These are phyloP conservation scores for Dillenia suffruticosa DNA, from an alignment of 164 flowering plant species.

Conservation along the genomic window DNA sequence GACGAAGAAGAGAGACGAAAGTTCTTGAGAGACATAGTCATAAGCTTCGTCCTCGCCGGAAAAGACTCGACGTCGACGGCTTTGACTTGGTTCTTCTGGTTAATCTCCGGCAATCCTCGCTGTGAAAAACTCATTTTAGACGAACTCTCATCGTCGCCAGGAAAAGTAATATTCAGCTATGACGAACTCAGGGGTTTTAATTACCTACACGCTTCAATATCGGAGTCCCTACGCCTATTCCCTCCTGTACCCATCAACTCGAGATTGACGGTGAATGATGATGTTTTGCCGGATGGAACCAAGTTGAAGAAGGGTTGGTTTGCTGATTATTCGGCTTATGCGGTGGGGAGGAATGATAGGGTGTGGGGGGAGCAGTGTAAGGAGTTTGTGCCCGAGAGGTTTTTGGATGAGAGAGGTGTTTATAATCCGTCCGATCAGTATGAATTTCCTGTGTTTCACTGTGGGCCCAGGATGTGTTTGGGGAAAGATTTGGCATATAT, in stretches of 20 bases:
- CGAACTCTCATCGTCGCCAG: slow-evolving; percentile 16
- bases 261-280: slow-evolving; percentile 24
- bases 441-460: slow-evolving; percentile 48
- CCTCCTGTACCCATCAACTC: slow-evolving; percentile 51
- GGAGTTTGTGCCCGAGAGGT: slow-evolving; percentile 53
- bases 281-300: slow-evolving; percentile 41
- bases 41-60: slow-evolving; percentile 49
- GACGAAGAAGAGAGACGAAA: slow-evolving; percentile 16
- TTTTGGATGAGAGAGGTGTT: slow-evolving; percentile 32
- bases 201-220: slow-evolving; percentile 42
- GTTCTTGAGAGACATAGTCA: slow-evolving; percentile 39
- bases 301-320: slow-evolving; percentile 38
- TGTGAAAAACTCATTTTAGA: slow-evolving; percentile 18
- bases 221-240: slow-evolving; percentile 41
- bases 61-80: slow-evolving; percentile 43
- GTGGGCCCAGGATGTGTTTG: slow-evolving; percentile 53
- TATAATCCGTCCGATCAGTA: slow-evolving; percentile 31
- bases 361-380: slow-evolving; percentile 51
- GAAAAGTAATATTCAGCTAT: slow-evolving; percentile 19
- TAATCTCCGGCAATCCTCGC: slow-evolving; percentile 28
- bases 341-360: slow-evolving; percentile 49
- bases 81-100: slow-evolving; percentile 54
- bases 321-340: slow-evolving; percentile 46
- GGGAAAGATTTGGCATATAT: slow-evolving; percentile 62
- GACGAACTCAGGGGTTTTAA: slow-evolving; percentile 34